Base-by-base conservation (phyloP, 148 eudicot species). In the Oxyria digyna region DNA sequence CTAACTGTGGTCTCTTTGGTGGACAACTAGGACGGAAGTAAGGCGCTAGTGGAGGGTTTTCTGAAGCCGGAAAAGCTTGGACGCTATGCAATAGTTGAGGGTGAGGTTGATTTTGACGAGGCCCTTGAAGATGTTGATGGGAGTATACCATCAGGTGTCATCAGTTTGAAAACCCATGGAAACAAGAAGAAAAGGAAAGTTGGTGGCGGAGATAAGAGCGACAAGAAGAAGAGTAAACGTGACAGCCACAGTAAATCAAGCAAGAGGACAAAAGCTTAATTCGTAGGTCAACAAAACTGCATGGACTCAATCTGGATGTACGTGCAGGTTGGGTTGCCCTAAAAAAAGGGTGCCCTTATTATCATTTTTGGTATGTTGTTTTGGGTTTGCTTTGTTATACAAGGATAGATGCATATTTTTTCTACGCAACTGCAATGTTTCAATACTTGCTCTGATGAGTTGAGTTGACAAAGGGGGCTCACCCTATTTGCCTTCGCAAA, bases 161-260 rank as follows among this genome's bases (percentile, higher is more conserved):
- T 93, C 66, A 89, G 95, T 69, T 74, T 89, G 52, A 93, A 93
- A 82, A 81, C 96, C n/a, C 67, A 68, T 68, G 78, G 77, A 78
- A 72, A 20, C 17, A 83, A 84, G 68, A 86, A 83, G 72, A 75
- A 70, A 15, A 73, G 66, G 62, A 86, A 83, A 71, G 54, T 3
- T 43, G 84, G 77, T 8, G 40, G 74, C 54, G 76, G 76, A 18
- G 79, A 79, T 69, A 76, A 82, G 79, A 82, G 74, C 54, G 76
- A 77, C 23, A 80, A 79, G 71, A 76, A 82, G 79, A 82, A 91
- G 76, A 50, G 67, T 66, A 89, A 85, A 73, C 85, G 87, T 54
- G 83, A 75, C 3, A 72, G 76, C 17, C 79, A 80, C 35, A 77
- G 78, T 75, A 88, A 81, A 74, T 89, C 86, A 10, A 80, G 76